Percentiles rank a stretch among this genome's conserved stretches.
Evolutionary conservation across 1,284 basidiomycete genomes (phyloP).

Genomic region (Trichosporon asahii): DNA sequence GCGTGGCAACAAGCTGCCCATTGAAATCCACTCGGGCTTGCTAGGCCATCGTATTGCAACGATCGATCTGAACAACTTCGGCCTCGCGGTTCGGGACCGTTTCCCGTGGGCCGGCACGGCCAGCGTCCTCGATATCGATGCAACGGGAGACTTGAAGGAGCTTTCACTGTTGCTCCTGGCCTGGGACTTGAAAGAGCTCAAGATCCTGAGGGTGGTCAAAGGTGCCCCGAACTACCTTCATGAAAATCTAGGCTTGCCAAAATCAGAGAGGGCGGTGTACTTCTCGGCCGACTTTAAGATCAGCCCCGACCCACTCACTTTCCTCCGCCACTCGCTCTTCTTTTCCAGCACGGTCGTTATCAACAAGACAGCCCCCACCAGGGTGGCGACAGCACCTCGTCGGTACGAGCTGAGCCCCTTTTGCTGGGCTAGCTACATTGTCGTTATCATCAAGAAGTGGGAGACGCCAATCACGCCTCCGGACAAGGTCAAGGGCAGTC

Average conservation of each 20-base stretch:
- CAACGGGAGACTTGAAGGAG: neutral
- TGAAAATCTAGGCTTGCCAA: neutral
- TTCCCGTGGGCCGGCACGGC: neutral
- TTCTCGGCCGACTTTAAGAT: neutral
- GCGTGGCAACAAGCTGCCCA: neutral
- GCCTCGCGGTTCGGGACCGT: conserved; percentile 14
- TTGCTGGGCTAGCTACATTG: neutral
- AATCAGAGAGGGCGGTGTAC: neutral
- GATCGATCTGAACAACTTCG: conserved; percentile 5
- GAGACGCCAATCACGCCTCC: neutral
- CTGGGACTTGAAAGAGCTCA: neutral
- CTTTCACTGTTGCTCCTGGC: neutral
- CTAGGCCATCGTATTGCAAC: neutral
- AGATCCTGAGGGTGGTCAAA: neutral
- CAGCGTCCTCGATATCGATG: conserved; percentile 8
- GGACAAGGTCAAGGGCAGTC: neutral
- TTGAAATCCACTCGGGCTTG: neutral
- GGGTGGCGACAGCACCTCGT: neutral
- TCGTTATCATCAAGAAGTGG: neutral
- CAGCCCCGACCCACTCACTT: neutral
- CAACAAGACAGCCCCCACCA: neutral
- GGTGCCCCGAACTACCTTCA: neutral
- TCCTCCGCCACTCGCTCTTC: neutral
- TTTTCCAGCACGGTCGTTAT: neutral
- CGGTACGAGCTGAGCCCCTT: neutral